Evolutionary conservation across 2,329 filamentous ascomycete genomes (phyloP).

Genomic region (Penicillium vulpinum): DNA sequence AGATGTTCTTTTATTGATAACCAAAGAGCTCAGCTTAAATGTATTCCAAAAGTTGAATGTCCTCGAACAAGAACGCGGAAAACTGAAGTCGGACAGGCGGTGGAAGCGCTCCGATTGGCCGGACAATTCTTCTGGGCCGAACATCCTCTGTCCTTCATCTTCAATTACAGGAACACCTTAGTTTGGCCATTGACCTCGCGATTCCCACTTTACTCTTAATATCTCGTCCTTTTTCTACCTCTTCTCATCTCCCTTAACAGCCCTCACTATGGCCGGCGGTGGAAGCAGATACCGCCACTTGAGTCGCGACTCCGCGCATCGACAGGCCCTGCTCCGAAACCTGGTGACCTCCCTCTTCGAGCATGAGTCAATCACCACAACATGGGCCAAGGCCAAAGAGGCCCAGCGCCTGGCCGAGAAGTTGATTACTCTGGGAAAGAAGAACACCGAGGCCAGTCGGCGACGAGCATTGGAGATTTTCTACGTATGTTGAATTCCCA

Average conservation of each 20-base stretch:
- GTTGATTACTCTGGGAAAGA: conserved; percentile 90
- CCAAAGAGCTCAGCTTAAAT: background rate
- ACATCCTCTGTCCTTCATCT: conserved; percentile 6
- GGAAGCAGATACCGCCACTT: conserved; percentile 86
- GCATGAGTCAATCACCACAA: conserved; percentile 91
- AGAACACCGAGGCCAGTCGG: conserved; percentile 79
- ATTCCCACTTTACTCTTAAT: conserved; percentile 9
- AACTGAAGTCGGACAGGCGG: conserved; percentile 24
- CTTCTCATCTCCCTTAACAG: background rate
- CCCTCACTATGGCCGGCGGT: conserved; percentile 73
- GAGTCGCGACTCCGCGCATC: conserved; percentile 79
- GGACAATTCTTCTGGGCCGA: conserved; percentile 36
- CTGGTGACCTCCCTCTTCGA: conserved; percentile 92
- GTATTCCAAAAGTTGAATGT: background rate
- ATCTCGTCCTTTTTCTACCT: background rate
- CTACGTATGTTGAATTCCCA: conserved; percentile 63
- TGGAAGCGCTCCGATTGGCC: conserved; percentile 39
- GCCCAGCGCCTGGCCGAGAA: conserved; percentile 91
- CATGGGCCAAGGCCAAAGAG: conserved; percentile 96
- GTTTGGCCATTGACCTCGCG: conserved; percentile 1
- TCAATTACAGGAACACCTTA: background rate
- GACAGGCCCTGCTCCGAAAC: conserved; percentile 90
- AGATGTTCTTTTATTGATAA: background rate
- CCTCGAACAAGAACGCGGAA: conserved; percentile 8
- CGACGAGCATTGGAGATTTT: conserved; percentile 77